These are phyloP conservation scores for Priceomyces medius DNA, from an alignment of 805 yeast species.

Conservation along the genomic window DNA sequence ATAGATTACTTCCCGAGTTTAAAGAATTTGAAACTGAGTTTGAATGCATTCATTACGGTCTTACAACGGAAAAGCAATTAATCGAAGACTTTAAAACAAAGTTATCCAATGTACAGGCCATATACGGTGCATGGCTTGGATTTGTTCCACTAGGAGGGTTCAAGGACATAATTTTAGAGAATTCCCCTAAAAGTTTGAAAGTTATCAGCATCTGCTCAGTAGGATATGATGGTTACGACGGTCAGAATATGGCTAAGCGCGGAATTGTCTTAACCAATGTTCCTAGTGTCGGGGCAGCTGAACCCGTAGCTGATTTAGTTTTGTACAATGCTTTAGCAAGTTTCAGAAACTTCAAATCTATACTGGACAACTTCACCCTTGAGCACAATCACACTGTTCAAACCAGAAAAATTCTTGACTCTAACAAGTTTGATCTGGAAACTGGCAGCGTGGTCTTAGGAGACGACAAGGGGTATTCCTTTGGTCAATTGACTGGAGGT, in stretches of 20 bases:
- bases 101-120: conserved; percentile 47
- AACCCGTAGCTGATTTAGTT: conserved; percentile 73
- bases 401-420: conserved; percentile 39
- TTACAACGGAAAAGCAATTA: conserved; percentile 45
- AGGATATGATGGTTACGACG: conserved; percentile 55
- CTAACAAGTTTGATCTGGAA: conserved; percentile 31
- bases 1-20: conserved; percentile 48
- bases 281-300: conserved; percentile 54
- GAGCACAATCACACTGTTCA: conserved; percentile 42
- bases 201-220: conserved; percentile 56
- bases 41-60: conserved; percentile 38
- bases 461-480: conserved; percentile 23
- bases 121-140: conserved; percentile 62
- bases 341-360: conserved; percentile 55
- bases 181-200: conserved; percentile 46
- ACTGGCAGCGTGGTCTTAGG: conserved; percentile 23
- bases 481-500: conserved; percentile 49
- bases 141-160: conserved; percentile 54
- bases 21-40: conserved; percentile 35
- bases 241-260: conserved; percentile 34
- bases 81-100: conserved; percentile 38
- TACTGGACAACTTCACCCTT: conserved; percentile 41
- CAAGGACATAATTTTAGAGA: conserved; percentile 38
- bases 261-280: conserved; percentile 61
- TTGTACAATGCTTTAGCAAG: conserved; percentile 56